Evolutionary conservation across 23 red algal species (phyloP), one percentile per base, ranked within the genome.

Genomic region (Gracilaria gracilis): DNA sequence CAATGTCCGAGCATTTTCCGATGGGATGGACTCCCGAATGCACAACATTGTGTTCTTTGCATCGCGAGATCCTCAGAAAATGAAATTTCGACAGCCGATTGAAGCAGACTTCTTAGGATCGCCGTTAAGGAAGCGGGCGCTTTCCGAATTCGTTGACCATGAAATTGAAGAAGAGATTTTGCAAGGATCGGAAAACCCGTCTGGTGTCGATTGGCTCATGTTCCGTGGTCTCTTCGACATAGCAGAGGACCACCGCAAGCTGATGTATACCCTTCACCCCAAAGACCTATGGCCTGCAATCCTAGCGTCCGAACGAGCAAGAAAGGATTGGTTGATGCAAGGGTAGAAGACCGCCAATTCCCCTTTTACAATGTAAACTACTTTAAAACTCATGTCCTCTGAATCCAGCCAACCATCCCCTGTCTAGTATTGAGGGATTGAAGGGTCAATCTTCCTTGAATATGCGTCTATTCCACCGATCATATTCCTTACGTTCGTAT

Each of bases 381-480:
- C 17, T 55, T 19, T 55, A 4, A 46, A 46, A 46, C 42, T 4
- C 42, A 46, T 46, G 42, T 11, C 42, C 42, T 46, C 42, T 46
- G 42, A 46, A 46, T 46, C 42, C 11, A 46, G 11, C 5, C 42
- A 46, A 46, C 16, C 51, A 9, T 15, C 51, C 19, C 1, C 64
- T 31, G 25, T 36, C 82, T 83, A 96, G 46, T 96, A 96, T 32
- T 57, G 49, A 31, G 82, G 88, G 24, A 96, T 76, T 31, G 70
- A 82, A 19, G 42, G 20, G 40, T 93, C 89, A 42, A 96, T 82
- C 53, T 92, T 67, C 44, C 57, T 65, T 24, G 95, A 70, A 54
- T 98, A 98, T 33, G 93, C 94, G 46, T 99, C 94, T 29, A 99
- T 96, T 29, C 97, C 97, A 32, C 97, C 97, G 36, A 89, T 69